phyloP scores from a whole-genome alignment of 441 rosid genomes.

The Populus hybrid region DNA sequence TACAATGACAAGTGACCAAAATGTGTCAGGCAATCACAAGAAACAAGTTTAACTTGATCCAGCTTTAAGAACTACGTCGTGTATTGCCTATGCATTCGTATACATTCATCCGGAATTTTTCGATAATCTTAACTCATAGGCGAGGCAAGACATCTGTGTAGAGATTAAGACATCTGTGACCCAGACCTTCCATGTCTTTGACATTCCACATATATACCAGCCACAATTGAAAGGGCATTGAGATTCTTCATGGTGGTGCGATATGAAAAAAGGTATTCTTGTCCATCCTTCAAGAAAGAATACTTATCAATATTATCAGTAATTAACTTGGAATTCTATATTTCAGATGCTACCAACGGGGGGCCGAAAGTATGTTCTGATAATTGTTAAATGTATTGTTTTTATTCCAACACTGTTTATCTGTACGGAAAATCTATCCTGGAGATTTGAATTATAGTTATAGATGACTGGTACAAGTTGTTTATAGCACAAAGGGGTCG shows the following conservation, averaged over 20 bases:
- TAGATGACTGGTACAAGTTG: constrained; percentile 25
- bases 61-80: constrained; percentile 17
- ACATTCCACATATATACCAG: constrained; percentile 14
- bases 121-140: not conserved
- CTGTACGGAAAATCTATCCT: constrained; percentile 25
- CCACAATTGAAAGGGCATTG: not conserved
- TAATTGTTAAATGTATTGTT: constrained; percentile 11
- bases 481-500: constrained; percentile 33
- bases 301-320: not conserved
- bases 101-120: not conserved
- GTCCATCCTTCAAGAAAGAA: constrained; percentile 6
- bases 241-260: constrained; percentile 9
- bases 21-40: not conserved
- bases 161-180: not conserved
- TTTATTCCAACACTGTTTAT: constrained; percentile 17
- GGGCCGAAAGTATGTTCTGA: constrained; percentile 26
- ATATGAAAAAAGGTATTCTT: constrained; percentile 12
- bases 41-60: not conserved
- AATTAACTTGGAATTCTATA: not conserved
- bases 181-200: constrained; percentile 10
- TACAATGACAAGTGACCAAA: not conserved
- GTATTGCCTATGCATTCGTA: not conserved
- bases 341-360: constrained; percentile 19
- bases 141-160: not conserved
- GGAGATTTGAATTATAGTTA: constrained; percentile 15